Evolutionary conservation across 2,329 filamentous ascomycete genomes (phyloP).

Genomic region (Talaromyces sp.): DNA sequence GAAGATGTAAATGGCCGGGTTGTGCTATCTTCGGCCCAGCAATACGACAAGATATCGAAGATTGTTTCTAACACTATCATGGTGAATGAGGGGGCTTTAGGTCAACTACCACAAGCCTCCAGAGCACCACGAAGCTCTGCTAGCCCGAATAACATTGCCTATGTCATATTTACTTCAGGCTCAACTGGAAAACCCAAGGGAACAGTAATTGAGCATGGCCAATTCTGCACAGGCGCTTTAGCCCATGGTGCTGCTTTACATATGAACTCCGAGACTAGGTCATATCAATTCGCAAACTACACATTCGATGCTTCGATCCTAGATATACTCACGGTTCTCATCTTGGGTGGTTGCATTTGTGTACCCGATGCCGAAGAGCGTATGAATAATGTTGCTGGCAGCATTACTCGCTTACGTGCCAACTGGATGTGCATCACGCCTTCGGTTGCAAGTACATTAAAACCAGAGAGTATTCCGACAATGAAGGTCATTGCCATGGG

Average conservation of each 20-base stretch:
- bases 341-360: constrained; percentile 59
- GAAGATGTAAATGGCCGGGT: constrained; percentile 34
- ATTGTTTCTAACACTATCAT: constrained; percentile 29
- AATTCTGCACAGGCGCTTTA: constrained; percentile 54
- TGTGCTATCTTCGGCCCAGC: constrained; percentile 33
- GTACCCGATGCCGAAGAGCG: constrained; percentile 53
- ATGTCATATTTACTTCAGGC: constrained; percentile 60
- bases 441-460: constrained; percentile 52
- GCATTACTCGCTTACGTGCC: constrained; percentile 34
- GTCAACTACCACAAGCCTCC: constrained; percentile 22
- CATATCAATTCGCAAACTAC: constrained; percentile 58
- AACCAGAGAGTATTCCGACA: constrained; percentile 44
- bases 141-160: constrained; percentile 45
- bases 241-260: constrained; percentile 52
- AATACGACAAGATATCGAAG: constrained; percentile 29
- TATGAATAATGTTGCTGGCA: constrained; percentile 49
- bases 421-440: constrained; percentile 58
- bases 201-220: constrained; percentile 60
- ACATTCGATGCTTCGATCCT: constrained; percentile 55
- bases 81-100: constrained; percentile 29
- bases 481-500: constrained; percentile 45
- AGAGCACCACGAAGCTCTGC: constrained; percentile 18
- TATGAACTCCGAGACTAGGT: constrained; percentile 53
- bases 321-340: constrained; percentile 55
- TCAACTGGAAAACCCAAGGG: constrained; percentile 58